These are phyloP conservation scores for Nitzschia sp. DNA, from an alignment of 108 stramenopile genomes.

Conservation along the genomic window DNA sequence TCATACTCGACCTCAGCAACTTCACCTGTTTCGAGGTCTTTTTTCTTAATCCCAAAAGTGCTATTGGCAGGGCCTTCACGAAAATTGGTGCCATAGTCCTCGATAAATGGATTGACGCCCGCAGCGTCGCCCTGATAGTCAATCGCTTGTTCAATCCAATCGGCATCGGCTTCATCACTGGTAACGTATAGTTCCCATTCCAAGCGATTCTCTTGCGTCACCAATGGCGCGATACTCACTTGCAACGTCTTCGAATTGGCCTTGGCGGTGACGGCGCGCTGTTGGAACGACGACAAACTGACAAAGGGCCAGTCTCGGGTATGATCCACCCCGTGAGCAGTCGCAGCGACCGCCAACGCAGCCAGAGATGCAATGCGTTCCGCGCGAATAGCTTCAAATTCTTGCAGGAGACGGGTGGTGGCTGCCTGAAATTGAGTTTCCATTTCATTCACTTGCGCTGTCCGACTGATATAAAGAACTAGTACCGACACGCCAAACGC, in stretches of 20 bases:
- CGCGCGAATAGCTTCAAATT: slow-evolving; percentile 19
- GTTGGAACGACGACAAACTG: slow-evolving; percentile 24
- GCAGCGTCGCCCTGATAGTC: not conserved
- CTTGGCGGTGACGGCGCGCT: slow-evolving; percentile 12
- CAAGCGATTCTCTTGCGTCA: not conserved
- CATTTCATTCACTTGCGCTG: not conserved
- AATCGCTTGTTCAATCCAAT: slow-evolving; percentile 13
- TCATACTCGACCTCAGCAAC: not conserved
- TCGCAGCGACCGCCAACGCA: slow-evolving; percentile 22
- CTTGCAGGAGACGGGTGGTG: slow-evolving; percentile 5
- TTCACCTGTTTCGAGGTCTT: not conserved
- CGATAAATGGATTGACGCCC: not conserved
- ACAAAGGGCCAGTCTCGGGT: slow-evolving; percentile 26
- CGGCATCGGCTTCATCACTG: slow-evolving; percentile 13
- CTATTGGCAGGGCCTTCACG: not conserved
- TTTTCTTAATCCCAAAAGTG: not conserved
- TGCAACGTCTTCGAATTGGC: slow-evolving; percentile 3
- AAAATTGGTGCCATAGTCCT: not conserved
- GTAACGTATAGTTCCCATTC: slow-evolving; percentile 24
- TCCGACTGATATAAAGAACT: not conserved
- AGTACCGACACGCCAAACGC: slow-evolving; percentile 9
- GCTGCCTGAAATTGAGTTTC: slow-evolving; percentile 3
- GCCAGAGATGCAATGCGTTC: slow-evolving; percentile 17
- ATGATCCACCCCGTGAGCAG: slow-evolving; percentile 25
- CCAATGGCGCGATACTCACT: slow-evolving; percentile 15